Conservation (phyloP, 176 grass and related monocot genomes). For the Zizania latifolia region DNA sequence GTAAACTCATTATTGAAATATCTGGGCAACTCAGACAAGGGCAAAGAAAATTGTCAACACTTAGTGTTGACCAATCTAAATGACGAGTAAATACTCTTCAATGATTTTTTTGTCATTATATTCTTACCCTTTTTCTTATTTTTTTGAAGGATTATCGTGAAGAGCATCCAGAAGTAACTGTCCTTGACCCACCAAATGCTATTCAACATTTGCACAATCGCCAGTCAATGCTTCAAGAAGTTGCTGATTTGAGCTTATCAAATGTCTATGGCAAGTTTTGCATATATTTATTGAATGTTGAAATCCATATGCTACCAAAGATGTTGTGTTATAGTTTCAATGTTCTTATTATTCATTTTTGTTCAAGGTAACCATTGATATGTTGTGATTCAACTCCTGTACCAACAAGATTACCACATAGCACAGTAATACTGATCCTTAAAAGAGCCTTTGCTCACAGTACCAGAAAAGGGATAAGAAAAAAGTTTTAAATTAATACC, state of each 20-base stretch:
- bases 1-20: too few species aligned
- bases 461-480: not conserved
- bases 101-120: not conserved
- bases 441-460: not conserved
- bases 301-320: not conserved
- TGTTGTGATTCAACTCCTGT: not conserved
- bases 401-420: not conserved
- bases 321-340: not conserved
- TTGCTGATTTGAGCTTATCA: conserved; percentile 67
- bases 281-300: not conserved
- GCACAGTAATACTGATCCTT: not conserved
- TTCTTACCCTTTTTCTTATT: conserved; percentile 4
- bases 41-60: not conserved
- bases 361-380: not conserved
- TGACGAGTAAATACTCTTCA: not conserved
- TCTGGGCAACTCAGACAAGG: too few species aligned
- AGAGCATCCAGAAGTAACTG: conserved; percentile 78
- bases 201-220: conserved; percentile 71
- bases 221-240: conserved; percentile 84
- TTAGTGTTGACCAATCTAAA: not conserved
- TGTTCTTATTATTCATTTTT: not conserved
- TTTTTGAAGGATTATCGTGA: conserved; percentile 55
- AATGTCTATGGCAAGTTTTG: conserved; percentile 56
- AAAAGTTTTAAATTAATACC: not conserved
- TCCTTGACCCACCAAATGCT: conserved; percentile 75